Evolutionary conservation across 1,284 basidiomycete species (phyloP).

Genomic region (Fereydounia khargensis): DNA sequence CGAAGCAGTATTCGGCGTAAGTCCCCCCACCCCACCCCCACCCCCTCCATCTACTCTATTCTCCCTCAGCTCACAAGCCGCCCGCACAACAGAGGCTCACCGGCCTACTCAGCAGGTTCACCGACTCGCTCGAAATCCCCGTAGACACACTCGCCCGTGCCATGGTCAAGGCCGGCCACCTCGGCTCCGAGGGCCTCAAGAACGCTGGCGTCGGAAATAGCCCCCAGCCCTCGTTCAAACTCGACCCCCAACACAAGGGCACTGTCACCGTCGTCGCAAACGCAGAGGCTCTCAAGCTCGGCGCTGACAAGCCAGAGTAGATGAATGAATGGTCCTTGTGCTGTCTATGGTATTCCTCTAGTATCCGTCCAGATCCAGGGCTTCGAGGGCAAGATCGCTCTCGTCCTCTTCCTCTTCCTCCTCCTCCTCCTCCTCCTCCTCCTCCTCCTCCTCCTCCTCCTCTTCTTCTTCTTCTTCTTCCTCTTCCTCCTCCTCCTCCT

Average conservation of each 20-base stretch:
- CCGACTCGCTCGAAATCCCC: constrained; percentile 3
- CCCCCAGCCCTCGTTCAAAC: constrained; percentile 6
- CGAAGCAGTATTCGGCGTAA: constrained; percentile 39
- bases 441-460: constrained; percentile 24
- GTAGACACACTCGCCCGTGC: constrained; percentile 17
- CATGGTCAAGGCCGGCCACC: constrained; percentile 17
- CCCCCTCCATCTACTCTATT: not conserved
- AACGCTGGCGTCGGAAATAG: not conserved
- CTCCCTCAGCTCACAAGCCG: too few species aligned
- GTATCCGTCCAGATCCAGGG: constrained; percentile 75
- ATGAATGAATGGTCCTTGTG: too few species aligned
- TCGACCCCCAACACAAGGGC: not conserved
- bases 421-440: constrained; percentile 68
- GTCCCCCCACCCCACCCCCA: not conserved
- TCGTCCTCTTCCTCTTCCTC: constrained; percentile 91
- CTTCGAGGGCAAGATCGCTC: constrained; percentile 94
- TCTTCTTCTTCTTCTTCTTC: constrained; percentile 22
- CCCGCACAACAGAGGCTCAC: constrained; percentile 1
- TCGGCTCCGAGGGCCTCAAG: constrained; percentile 9
- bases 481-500: constrained; percentile 7
- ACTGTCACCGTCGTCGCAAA: constrained; percentile 6
- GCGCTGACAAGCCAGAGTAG: not conserved
- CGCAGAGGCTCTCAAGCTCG: constrained; percentile 4
- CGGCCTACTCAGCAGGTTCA: constrained; percentile 1
- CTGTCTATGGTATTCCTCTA: not conserved